Evolutionary conservation across 768 basidiomycete species (phyloP), one percentile per base, ranked within the genome.

Genomic region (Lentinula edodes): DNA sequence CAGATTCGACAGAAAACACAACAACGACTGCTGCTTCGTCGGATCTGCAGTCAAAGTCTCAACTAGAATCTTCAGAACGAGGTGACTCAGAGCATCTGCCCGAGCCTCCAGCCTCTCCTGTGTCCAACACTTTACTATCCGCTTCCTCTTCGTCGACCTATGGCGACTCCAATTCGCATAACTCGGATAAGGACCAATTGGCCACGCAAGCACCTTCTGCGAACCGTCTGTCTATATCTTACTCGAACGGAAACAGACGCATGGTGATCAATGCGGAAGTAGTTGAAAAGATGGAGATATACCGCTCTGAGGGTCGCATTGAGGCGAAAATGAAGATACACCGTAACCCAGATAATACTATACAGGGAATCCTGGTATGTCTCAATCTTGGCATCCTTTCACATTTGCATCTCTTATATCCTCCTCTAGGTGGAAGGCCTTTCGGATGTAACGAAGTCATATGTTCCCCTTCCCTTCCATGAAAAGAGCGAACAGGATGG

Each of bases 171-270:
- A 70, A 75, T 34, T 71, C 74, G n/a, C 74, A 70, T 53, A 62
- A 69, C 16, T 65, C 70, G 15, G 64, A 69, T 39, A 78, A 78
- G 20, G 75, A 76, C 38, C 58, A 66, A 10, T 82, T 81, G 64
- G 67, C 72, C 18, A 74, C 72, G 13, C 79, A 76, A 64, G 76
- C 78, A 0, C 88, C 90, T 8, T 91, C 90, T 45, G 87, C 90
- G 35, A 93, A 92, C 66, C 84, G 91, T 16, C 74, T 99, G n/a
- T 97, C 95, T 7, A 94, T 98, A 71, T 90, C 96, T 0, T 99
- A 97, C 73, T 93, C 94, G 60, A 88, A 88, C 48, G 94, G 93
- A 54, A 88, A 88, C 62, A 80, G 92, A 53, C 83, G 97, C 43
- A 78, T 99, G 54, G 89, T 97, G 32, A 80, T 98, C 61, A 89